Base-by-base conservation (phyloP, 257 asterid species). In the Solanum peruvianum region DNA sequence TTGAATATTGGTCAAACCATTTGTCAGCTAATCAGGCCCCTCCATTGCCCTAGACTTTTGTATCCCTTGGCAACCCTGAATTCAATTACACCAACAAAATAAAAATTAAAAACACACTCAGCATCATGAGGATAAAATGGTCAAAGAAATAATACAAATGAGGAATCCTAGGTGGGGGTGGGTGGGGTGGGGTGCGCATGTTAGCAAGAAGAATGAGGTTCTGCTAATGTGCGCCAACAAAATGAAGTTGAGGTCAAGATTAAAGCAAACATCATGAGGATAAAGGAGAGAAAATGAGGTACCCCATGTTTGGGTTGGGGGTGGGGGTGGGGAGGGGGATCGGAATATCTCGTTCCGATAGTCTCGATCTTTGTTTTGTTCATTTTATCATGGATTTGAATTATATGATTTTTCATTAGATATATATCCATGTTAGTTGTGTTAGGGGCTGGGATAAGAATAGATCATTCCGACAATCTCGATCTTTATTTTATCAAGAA, bases 1-100 rank as follows among this genome's bases (percentile, higher is more conserved):
- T 88, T 89, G 88, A 25, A 64, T 25, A 87, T 91, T 82, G 88
- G 81, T 84, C 93, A 90, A 7, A 82, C 12, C 7, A 6, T 88
- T 86, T 8, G 3, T 66, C 81, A 67, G 49, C 64, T 45, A 33
- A 29, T 44, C 31, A 35, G 1, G 52, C 23, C 66, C 44, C 6
- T 67, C 56, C 35, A 85, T 45, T 71, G 77, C 39, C 37, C 80
- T 15, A 15, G 27, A 47, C n/a, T 87, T 88, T 73, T 73, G 52
- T 21, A 73, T 47, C 84, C 84, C 84, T 80, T 80, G 7, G 23
- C 9, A 13, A 18, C 7, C 27, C 84, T 80, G 18, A 70, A 52
- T 21, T 85, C 29, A 70, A 20, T 35, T 1, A 60, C 27, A 60
- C 60, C 20, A 47, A 47, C 3, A 42, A 6, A 12, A 12, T 0